Evolutionary conservation across 495 filamentous ascomycete genomes (phyloP), one percentile per base, ranked within the genome.

Genomic region (Aspergillus homomorphus): DNA sequence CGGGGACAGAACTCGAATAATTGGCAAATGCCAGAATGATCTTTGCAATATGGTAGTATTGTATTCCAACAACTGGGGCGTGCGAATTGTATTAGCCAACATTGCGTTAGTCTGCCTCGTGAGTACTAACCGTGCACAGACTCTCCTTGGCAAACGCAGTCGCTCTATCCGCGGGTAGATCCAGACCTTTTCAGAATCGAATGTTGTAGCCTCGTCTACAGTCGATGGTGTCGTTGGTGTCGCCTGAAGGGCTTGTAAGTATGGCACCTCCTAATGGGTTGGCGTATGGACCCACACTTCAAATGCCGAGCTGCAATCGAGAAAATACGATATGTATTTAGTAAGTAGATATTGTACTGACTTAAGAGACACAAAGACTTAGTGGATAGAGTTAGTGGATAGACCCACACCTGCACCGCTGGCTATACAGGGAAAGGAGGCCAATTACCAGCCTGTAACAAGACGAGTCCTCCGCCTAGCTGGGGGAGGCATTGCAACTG

Each of bases 21-120:
- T 56, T 53, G 4, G 67, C 62, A 22, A 70, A 53, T 18, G 62
- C 64, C 16, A 70, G 48, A 4, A 70, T 54, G 26, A 72, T 72
- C 54, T 69, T 70, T 3, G 69, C 67, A 24, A 72, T 63, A 28
- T 72, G 65, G 28, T 67, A 72, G 42, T 70, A 72, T 54, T 72
- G 69, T 9, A 70, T 38, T 18, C 69, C 67, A 52, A 72, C 57
- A 23, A 68, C 69, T 71, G 22, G 1, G 28, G 19, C 21, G 1
- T 28, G 12, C 18, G 19, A 15, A 18, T 1, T 51, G 22, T 9
- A 12, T 38, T 38, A 51, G n/a, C 3, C 15, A 18, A 18, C 7
- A 30, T 18, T 4, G 21, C 10, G 38, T 14, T 42, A 3, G 15
- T 46, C 33, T 7, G 33, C 15, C 10, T 38, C 2, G 33, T 38